Evolutionary conservation across 192 early-diverging fungal species (phyloP).

Genomic region (Cladochytrium replicatum): DNA sequence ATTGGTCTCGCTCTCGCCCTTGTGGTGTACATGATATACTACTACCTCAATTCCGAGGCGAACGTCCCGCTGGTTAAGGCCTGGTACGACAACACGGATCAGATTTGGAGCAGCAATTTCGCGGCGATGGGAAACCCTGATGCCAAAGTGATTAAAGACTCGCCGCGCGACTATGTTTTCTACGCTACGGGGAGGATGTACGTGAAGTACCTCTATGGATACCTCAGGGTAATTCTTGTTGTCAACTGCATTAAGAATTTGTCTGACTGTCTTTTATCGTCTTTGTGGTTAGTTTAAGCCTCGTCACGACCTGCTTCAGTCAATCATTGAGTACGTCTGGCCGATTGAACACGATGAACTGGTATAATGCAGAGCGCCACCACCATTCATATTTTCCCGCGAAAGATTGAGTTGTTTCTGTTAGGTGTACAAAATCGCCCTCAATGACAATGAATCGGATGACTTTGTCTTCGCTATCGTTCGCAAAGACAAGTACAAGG

Average conservation of each 20-base stretch:
- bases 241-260: conserved; percentile 9
- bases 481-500: conserved; percentile 38
- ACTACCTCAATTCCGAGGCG: no score
- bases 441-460: conserved; percentile 27
- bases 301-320: conserved; percentile 44
- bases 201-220: conserved; percentile 59
- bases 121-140: no score
- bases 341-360: conserved; percentile 4
- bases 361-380: conserved; percentile 31
- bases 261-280: conserved; percentile 8
- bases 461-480: conserved; percentile 64
- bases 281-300: conserved; percentile 38
- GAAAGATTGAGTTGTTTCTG: conserved; percentile 27
- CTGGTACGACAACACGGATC: no score
- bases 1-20: no score
- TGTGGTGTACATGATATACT: no score
- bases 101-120: no score
- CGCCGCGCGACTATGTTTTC: conserved; percentile 61
- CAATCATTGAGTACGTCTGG: conserved; percentile 26
- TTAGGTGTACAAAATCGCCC: conserved; percentile 28
- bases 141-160: conserved; percentile 54
- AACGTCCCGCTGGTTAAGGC: no score
- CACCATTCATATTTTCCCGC: conserved; percentile 20
- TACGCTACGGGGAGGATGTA: conserved; percentile 66
- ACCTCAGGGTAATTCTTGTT: conserved; percentile 26